Evolutionary conservation across 306 rosid genomes (phyloP).

Genomic region (Quillaja saponaria): DNA sequence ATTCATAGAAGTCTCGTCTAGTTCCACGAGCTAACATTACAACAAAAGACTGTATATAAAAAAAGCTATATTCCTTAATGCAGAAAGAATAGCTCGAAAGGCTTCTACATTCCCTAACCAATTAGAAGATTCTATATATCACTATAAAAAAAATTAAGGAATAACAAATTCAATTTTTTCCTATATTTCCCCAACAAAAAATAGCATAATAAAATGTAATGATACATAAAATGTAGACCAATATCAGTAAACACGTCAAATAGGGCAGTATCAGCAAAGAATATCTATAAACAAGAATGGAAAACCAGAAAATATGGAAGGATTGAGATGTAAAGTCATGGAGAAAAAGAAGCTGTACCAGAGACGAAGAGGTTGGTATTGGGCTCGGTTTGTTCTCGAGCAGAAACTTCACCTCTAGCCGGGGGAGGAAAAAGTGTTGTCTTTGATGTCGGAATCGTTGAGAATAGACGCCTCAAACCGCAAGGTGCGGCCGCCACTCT

Average conservation of each 20-base stretch:
- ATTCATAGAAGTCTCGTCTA: too few relatives aligned
- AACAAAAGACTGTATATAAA: too few relatives aligned
- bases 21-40: too few relatives aligned
- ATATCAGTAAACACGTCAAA: neutral
- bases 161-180: neutral
- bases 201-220: too few relatives aligned
- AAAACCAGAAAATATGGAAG: neutral
- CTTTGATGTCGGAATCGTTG: slow-evolving; percentile 25
- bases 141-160: too few relatives aligned
- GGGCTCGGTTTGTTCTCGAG: slow-evolving; percentile 49
- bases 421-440: slow-evolving; percentile 34
- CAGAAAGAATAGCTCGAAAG: too few relatives aligned
- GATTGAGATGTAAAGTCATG: neutral
- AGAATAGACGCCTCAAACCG: slow-evolving; percentile 43
- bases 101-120: too few relatives aligned
- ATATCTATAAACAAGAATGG: neutral
- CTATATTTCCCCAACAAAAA: neutral
- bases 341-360: slow-evolving; percentile 25
- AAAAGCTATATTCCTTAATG: too few relatives aligned
- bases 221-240: neutral
- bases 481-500: slow-evolving; percentile 44
- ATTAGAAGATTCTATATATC: too few relatives aligned
- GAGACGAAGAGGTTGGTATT: slow-evolving; percentile 64
- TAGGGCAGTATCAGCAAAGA: neutral
- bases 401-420: slow-evolving; percentile 24